A percentile compares a stretch with the other conserved stretches of the same genome.
These are phyloP conservation scores for Bocquillonia castaneifolia DNA, from an alignment of 441 rosid species.

Conservation along the genomic window DNA sequence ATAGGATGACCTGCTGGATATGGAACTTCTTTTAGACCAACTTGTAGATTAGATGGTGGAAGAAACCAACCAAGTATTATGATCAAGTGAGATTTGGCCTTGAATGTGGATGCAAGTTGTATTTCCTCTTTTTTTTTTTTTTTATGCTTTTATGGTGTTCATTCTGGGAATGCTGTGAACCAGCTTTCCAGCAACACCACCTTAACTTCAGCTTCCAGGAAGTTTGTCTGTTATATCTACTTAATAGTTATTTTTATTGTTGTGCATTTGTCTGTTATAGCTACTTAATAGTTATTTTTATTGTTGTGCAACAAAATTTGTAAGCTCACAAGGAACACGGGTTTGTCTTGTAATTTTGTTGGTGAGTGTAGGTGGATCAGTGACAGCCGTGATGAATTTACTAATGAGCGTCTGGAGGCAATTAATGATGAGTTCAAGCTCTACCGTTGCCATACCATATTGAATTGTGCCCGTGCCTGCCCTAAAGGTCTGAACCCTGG, in stretches of 20 bases:
- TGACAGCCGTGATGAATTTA: constrained; percentile 92
- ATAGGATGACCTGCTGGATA: neutral
- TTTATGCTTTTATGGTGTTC: neutral
- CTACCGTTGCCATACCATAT: constrained; percentile 92
- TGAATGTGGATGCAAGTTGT: neutral
- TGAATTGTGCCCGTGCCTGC: constrained; percentile 95
- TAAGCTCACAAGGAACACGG: neutral
- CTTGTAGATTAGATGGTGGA: neutral
- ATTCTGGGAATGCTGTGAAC: neutral
- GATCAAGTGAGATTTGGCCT: neutral
- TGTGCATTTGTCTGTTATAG: too few species aligned
- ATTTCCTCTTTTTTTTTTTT: neutral
- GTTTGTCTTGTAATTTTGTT: constrained; percentile 5
- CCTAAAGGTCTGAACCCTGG: constrained; percentile 98
- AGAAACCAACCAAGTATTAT: neutral
- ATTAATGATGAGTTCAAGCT: constrained; percentile 86
- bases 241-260: neutral
- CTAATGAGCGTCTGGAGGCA: constrained; percentile 78
- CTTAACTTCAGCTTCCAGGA: neutral
- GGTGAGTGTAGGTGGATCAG: constrained; percentile 74
- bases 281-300: neutral
- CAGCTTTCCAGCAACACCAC: neutral
- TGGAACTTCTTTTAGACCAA: neutral
- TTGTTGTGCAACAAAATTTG: neutral
- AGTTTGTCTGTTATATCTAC: neutral